Evolutionary conservation across 805 yeast genomes (phyloP).

Genomic region (Ogataea naganishii): DNA sequence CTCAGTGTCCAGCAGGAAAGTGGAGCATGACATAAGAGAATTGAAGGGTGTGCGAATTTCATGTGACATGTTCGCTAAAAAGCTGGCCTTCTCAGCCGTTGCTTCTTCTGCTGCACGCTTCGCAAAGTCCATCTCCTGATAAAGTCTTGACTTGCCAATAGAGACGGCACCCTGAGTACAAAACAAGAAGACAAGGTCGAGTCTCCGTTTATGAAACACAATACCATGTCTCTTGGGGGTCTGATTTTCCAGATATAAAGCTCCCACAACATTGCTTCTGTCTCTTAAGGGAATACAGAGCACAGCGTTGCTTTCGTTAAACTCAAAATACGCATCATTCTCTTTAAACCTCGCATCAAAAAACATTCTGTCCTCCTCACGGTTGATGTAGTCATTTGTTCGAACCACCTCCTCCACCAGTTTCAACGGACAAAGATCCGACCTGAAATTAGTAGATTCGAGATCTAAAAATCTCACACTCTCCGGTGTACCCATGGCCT

Average conservation of each 20-base stretch:
- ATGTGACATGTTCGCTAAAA: constrained; percentile 47
- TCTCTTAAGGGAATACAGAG: constrained; percentile 38
- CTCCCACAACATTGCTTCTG: constrained; percentile 34
- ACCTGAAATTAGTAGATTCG: constrained; percentile 28
- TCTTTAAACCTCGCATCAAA: constrained; percentile 26
- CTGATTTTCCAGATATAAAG: constrained; percentile 33
- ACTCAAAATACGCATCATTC: constrained; percentile 31
- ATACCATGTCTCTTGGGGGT: constrained; percentile 8
- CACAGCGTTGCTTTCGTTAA: constrained; percentile 25
- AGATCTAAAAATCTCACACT: constrained; percentile 17
- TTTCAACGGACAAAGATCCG: constrained; percentile 34
- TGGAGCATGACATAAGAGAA: constrained; percentile 38
- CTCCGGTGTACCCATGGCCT: constrained; percentile 22
- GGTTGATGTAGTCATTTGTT: constrained; percentile 27
- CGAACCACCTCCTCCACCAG: constrained; percentile 30
- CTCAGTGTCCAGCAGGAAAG: constrained; percentile 39
- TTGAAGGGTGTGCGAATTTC: constrained; percentile 51
- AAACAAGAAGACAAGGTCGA: constrained; percentile 32
- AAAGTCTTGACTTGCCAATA: constrained; percentile 36
- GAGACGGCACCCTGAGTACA: constrained; percentile 48
- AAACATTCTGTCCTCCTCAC: constrained; percentile 25
- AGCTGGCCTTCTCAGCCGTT: constrained; percentile 45
- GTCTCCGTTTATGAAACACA: constrained; percentile 24
- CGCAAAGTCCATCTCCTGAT: constrained; percentile 39
- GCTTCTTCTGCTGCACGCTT: constrained; percentile 48